Evolutionary conservation across 2,329 filamentous ascomycete genomes (phyloP), one percentile per base, ranked within the genome.

Genomic region (Phoma sp.): DNA sequence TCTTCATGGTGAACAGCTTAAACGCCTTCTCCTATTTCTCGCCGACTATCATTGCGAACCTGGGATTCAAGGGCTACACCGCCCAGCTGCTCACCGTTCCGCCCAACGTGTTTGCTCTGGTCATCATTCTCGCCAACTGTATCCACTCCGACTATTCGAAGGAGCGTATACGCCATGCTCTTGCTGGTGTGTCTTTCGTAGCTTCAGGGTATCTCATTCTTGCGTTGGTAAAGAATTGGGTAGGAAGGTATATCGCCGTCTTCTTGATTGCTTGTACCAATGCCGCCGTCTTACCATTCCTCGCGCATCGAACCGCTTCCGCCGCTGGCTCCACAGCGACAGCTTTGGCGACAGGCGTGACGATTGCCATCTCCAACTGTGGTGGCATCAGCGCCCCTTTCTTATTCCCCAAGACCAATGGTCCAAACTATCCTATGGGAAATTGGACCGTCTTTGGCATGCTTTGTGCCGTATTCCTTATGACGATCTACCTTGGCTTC

Each of bases 71-170:
- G n/a, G 79, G 83, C 47, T 75, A 87, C n/a, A 69, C 77, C 41
- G 85, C 86, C 4, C 86, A 89, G 70, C 71, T 89, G 18, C 85
- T 89, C 80, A 87, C 85, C 0, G 85, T 89, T 0, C 86, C 86
- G 1, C 85, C 86, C 0, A 89, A 86, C 67, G 85, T 83, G 1
- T 82, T 83, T 1, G 83, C 83, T 5, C 87, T 86, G 56, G 72
- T 81, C 6, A 74, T 82, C 11, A 82, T 70, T 41, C 18, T 62
- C 18, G 23, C 43, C 14, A 64, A 61, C 41, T 64, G 61, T n/a
- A 40, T 64, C 13, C 61, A 64, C 36, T 64, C 61, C n/a, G 61
- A 64, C 29, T 59, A 60, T 45, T 60, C 60, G 9, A 62, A 55
- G 24, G 62, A 65, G 24, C 60, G 62, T 10, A 62, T 65, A 29